phyloP scores from a whole-genome alignment of 2,329 filamentous ascomycete genomes.

The Fusarium mundagurra region DNA sequence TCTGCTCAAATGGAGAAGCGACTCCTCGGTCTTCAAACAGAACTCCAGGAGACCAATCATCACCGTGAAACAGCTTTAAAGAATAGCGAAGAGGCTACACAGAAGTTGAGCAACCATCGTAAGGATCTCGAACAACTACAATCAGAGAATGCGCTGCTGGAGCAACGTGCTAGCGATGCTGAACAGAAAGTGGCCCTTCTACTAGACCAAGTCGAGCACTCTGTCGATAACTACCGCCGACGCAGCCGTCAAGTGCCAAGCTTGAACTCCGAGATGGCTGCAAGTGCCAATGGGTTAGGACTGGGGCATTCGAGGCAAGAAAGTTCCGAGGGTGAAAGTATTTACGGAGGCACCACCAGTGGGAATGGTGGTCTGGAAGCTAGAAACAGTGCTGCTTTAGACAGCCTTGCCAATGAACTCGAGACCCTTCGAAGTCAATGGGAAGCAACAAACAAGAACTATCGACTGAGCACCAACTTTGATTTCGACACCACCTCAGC shows the following conservation, averaged over 20 bases:
- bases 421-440: conserved; percentile 91
- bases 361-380: conserved; percentile 50
- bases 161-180: conserved; percentile 86
- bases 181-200: conserved; percentile 93
- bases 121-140: conserved; percentile 83
- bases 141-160: conserved; percentile 81
- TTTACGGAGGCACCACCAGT: conserved; percentile 62
- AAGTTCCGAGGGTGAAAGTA: conserved; percentile 69
- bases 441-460: conserved; percentile 96
- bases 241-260: conserved; percentile 69
- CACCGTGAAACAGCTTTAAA: conserved; percentile 75
- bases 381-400: conserved; percentile 76
- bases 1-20: conserved; percentile 76
- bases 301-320: conserved; percentile 61
- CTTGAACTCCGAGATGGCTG: conserved; percentile 58
- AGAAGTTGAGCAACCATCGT: conserved; percentile 68
- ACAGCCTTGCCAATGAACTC: conserved; percentile 90
- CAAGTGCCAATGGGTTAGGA: conserved; percentile 49
- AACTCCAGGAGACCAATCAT: conserved; percentile 71
- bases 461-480: conserved; percentile 88
- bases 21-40: conserved; percentile 72
- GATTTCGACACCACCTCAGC: conserved; percentile 74
- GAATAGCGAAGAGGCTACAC: conserved; percentile 62
- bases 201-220: conserved; percentile 92
- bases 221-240: conserved; percentile 93